Evolutionary conservation across 2,329 filamentous ascomycete genomes (phyloP).

Genomic region (Aaosphaeria arxii): DNA sequence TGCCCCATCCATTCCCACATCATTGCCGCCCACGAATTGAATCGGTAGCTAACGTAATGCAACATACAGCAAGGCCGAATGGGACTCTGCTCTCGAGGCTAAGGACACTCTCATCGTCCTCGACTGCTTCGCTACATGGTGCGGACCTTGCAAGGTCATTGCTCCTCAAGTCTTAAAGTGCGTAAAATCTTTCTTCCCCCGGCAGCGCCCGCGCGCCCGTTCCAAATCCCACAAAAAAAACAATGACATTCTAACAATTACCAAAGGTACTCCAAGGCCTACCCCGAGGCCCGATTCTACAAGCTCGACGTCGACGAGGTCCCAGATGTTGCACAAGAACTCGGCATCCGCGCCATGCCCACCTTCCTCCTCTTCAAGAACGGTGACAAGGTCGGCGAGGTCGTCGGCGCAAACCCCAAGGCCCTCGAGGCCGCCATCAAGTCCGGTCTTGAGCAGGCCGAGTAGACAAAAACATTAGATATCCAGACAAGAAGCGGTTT

Average conservation of each 20-base stretch:
- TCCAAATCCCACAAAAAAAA: not conserved
- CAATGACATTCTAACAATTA: not conserved
- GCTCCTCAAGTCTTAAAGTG: slow-evolving; percentile 70
- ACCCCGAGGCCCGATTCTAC: slow-evolving; percentile 68
- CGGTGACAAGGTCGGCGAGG: slow-evolving; percentile 67
- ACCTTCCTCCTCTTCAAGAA: slow-evolving; percentile 84
- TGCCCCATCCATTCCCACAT: no score
- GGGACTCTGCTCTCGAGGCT: slow-evolving; percentile 51
- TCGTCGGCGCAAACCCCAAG: slow-evolving; percentile 78
- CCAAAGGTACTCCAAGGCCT: slow-evolving; percentile 57
- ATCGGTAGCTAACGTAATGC: not conserved
- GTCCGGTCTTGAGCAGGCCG: slow-evolving; percentile 3
- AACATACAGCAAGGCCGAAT: slow-evolving; percentile 56
- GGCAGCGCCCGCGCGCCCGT: not conserved
- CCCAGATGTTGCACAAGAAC: slow-evolving; percentile 69
- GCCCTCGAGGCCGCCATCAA: slow-evolving; percentile 58
- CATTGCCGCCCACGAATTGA: no score
- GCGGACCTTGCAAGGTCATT: slow-evolving; percentile 91
- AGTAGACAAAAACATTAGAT: no score
- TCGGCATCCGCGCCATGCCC: slow-evolving; percentile 86
- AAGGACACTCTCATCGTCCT: slow-evolving; percentile 66
- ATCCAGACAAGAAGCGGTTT: no score
- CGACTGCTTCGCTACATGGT: slow-evolving; percentile 89
- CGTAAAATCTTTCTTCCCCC: slow-evolving; percentile 22
- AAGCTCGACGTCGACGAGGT: slow-evolving; percentile 90